phyloP scores from a whole-genome alignment of 495 filamentous ascomycete genomes.

The Staphylotrichum longicolle region DNA sequence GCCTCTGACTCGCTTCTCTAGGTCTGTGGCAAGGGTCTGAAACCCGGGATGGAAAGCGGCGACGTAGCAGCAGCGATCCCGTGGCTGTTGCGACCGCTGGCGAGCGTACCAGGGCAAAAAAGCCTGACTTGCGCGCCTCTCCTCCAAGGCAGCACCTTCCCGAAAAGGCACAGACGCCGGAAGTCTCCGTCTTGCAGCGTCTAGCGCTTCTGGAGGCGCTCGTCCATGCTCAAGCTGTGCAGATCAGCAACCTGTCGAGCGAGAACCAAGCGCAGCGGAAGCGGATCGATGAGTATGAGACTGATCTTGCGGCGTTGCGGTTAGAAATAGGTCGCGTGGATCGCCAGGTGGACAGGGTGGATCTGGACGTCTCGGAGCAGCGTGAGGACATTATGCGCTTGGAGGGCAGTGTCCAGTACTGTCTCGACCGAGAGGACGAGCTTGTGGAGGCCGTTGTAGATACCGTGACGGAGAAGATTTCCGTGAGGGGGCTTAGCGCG shows the following conservation, averaged over 20 bases:
- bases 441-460: background rate
- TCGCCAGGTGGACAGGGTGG: background rate
- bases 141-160: background rate
- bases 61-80: background rate
- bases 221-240: constrained; percentile 3
- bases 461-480: background rate
- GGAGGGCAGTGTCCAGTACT: background rate
- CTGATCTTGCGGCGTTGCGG: background rate
- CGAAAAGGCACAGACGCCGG: background rate
- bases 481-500: background rate
- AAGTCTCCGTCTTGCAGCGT: background rate
- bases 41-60: background rate
- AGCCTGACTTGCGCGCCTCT: background rate
- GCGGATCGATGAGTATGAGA: constrained; percentile 4
- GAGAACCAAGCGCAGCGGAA: constrained; percentile 3
- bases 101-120: background rate
- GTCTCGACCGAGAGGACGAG: constrained; percentile 1
- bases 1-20: background rate
- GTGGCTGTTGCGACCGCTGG: background rate
- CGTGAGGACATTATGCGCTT: background rate
- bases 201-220: background rate
- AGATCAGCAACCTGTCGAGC: constrained; percentile 5
- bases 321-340: background rate
- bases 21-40: background rate
- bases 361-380: constrained; percentile 1